Conservation (phyloP, 2,329 filamentous ascomycete genomes). For the Verticillium nonalfalfae region DNA sequence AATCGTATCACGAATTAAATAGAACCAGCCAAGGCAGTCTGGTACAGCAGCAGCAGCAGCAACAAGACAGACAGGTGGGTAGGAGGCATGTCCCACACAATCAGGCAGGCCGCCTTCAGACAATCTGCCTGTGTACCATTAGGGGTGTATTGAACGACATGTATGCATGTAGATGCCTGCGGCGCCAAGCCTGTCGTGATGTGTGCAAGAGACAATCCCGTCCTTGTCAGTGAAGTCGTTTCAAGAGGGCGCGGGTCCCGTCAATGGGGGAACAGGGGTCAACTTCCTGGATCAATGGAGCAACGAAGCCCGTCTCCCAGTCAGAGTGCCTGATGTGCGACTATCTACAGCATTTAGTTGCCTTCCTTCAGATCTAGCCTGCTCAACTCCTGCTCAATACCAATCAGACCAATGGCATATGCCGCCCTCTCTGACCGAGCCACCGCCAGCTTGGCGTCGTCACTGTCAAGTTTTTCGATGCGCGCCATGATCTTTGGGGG, state of each 20-base stretch:
- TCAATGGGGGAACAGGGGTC: background rate
- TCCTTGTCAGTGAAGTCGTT: too few species aligned
- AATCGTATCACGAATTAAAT: background rate
- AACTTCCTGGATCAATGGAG: background rate
- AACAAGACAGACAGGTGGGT: background rate
- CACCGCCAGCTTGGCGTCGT: slow-evolving; percentile 47
- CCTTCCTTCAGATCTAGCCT: slow-evolving; percentile 48
- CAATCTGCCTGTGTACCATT: slow-evolving; percentile 8
- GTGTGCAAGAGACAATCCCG: background rate
- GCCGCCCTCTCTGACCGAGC: slow-evolving; percentile 57
- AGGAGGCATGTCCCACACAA: background rate
- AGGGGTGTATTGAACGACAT: slow-evolving; percentile 8
- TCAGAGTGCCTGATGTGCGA: background rate
- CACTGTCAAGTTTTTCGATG: slow-evolving; percentile 39
- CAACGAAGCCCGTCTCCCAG: background rate
- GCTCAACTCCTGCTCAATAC: slow-evolving; percentile 70
- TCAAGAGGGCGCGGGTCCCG: too few species aligned
- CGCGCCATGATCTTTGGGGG: slow-evolving; percentile 44
- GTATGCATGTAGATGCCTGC: background rate
- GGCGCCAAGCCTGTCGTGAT: background rate
- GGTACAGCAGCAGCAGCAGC: background rate
- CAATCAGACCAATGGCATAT: slow-evolving; percentile 73
- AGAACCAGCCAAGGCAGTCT: background rate
- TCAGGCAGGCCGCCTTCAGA: slow-evolving; percentile 2
- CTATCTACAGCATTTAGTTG: background rate